These are phyloP conservation scores for Tulasnella sp. DNA, from an alignment of 768 basidiomycete genomes.

Conservation along the genomic window DNA sequence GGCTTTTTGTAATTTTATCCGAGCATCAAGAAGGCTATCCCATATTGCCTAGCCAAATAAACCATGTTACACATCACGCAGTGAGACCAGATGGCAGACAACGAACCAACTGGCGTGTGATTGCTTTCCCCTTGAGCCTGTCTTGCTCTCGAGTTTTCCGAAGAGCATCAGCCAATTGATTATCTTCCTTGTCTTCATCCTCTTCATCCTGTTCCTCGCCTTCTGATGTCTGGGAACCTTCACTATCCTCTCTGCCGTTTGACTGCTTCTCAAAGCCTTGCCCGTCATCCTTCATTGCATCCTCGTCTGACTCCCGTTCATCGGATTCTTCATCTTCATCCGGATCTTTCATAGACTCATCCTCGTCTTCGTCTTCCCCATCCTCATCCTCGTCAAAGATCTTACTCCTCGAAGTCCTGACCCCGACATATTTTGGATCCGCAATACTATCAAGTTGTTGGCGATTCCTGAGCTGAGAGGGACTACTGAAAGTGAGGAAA, in stretches of 20 bases:
- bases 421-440: slow-evolving; percentile 70
- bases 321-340: slow-evolving; percentile 18
- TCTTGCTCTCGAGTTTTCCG: slow-evolving; percentile 54
- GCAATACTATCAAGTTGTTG: slow-evolving; percentile 49
- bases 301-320: slow-evolving; percentile 15
- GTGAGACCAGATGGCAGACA: not conserved
- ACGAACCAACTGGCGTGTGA: slow-evolving; percentile 71
- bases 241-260: not conserved
- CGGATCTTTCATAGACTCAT: slow-evolving; percentile 21
- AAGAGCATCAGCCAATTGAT: slow-evolving; percentile 28
- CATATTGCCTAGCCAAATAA: slow-evolving; percentile 35
- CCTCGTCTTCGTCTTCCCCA: slow-evolving; percentile 24
- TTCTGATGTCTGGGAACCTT: slow-evolving; percentile 14
- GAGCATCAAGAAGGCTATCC: slow-evolving; percentile 78
- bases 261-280: not conserved
- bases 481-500: slow-evolving; percentile 30
- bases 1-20: slow-evolving; percentile 83
- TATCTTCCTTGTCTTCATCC: slow-evolving; percentile 1
- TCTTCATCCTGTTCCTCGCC: slow-evolving; percentile 20
- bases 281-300: slow-evolving; percentile 11
- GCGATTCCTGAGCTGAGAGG: slow-evolving; percentile 54
- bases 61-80: not conserved
- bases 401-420: slow-evolving; percentile 47
- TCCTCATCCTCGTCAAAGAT: slow-evolving; percentile 38
- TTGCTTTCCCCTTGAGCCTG: slow-evolving; percentile 67